Percentiles rank a stretch among this genome's conserved stretches.
Conservation (phyloP, 208 protist genomes). For the Trypanosoma cruzi region DNA sequence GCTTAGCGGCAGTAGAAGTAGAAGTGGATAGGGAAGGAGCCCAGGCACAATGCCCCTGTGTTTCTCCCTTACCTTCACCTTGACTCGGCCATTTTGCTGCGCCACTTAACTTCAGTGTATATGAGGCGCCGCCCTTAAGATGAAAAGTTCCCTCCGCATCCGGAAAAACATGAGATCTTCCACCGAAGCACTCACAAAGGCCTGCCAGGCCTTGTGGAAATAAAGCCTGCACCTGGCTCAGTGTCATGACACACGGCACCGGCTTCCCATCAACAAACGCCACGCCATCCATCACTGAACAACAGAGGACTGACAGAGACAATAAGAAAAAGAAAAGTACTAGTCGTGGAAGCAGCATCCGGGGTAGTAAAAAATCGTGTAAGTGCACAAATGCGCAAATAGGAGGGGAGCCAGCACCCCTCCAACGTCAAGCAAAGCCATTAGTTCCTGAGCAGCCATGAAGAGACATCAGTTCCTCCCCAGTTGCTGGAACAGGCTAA, state of each 20-base stretch:
- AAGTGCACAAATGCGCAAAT: neutral
- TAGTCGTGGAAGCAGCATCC: constrained; percentile 5
- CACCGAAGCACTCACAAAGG: constrained; percentile 19
- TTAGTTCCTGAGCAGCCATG: too few species aligned
- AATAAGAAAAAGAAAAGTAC: neutral
- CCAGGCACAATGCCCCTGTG: neutral
- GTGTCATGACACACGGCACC: constrained; percentile 36
- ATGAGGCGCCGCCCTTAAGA: constrained; percentile 4
- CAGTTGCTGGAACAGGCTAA: neutral
- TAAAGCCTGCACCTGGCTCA: constrained; percentile 30
- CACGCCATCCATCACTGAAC: neutral
- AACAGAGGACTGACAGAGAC: neutral
- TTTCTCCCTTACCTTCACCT: neutral
- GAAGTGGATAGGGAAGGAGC: neutral
- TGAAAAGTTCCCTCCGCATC: constrained; percentile 20
- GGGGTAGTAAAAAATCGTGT: neutral
- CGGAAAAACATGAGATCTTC: constrained; percentile 30
- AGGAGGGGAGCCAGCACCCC: neutral
- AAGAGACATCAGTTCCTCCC: too few species aligned
- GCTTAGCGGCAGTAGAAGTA: neutral
- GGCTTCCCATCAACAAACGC: constrained; percentile 37
- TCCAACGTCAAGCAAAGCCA: neutral
- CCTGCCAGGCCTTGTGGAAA: constrained; percentile 46
- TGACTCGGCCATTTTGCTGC: neutral
- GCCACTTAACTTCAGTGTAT: neutral